These are phyloP conservation scores for Amaranthus cruentus DNA, from an alignment of 148 eudicot species.

Conservation along the genomic window DNA sequence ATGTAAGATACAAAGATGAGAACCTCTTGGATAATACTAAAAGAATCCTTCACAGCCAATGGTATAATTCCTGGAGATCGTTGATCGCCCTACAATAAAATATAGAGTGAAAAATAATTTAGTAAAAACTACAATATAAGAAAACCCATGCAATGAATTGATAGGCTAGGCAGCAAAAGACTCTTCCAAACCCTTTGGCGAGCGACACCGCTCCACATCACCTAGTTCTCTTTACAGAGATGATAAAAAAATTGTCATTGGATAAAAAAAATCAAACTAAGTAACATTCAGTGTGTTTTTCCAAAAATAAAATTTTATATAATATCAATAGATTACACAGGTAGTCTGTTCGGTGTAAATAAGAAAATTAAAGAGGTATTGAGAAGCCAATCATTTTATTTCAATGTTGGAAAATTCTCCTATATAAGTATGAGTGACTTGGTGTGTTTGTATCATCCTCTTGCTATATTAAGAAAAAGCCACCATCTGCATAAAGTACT, in stretches of 20 bases:
- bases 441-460: neutral
- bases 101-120: neutral
- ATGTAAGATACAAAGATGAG: conserved; percentile 2
- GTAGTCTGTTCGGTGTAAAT: neutral
- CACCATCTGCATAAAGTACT: neutral
- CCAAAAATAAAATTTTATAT: neutral
- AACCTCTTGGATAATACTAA: conserved; percentile 98
- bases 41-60: conserved; percentile 98
- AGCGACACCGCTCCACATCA: neutral
- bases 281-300: neutral
- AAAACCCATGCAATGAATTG: neutral
- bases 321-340: neutral
- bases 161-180: neutral
- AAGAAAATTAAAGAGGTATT: neutral
- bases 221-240: neutral
- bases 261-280: neutral
- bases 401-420: neutral
- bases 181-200: neutral
- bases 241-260: neutral
- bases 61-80: conserved; percentile 99
- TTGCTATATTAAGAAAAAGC: neutral
- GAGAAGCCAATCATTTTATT: neutral
- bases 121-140: neutral
- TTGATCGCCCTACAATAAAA: conserved; percentile 75
- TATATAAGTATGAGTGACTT: neutral